Conservation (phyloP, 306 rosid species). For the Parietaria judaica region DNA sequence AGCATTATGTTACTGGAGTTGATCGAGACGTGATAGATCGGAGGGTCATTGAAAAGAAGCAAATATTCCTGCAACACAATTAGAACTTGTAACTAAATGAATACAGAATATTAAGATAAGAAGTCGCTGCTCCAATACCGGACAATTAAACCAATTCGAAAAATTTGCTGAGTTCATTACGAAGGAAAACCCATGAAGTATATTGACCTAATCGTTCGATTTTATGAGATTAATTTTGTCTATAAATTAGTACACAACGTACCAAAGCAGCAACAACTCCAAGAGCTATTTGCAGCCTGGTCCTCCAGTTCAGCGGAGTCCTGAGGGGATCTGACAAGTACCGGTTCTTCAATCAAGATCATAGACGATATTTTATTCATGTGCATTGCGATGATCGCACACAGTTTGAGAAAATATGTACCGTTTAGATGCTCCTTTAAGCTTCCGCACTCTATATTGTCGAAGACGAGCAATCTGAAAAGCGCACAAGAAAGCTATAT, state of each 20-base stretch:
- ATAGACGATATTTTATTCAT: not conserved
- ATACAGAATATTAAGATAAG: too few species aligned
- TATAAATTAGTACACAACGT: constrained; percentile 8
- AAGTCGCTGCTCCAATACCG: too few species aligned
- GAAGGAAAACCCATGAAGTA: too few species aligned
- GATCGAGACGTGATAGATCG: constrained; percentile 64
- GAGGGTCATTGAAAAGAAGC: constrained; percentile 76
- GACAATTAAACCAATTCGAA: too few species aligned
- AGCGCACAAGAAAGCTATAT: constrained; percentile 1
- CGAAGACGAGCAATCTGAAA: constrained; percentile 71
- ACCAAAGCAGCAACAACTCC: constrained; percentile 89
- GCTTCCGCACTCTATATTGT: constrained; percentile 76
- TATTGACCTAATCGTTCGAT: too few species aligned
- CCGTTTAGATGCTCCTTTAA: constrained; percentile 87
- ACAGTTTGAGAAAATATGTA: constrained; percentile 22
- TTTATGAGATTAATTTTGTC: not conserved
- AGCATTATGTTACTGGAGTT: constrained; percentile 74
- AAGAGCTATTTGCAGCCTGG: constrained; percentile 65
- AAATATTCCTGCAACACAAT: constrained; percentile 67
- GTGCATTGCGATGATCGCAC: constrained; percentile 6
- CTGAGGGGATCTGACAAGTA: constrained; percentile 67
- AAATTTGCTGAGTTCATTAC: too few species aligned
- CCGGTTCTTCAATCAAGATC: constrained; percentile 19
- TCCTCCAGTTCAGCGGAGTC: constrained; percentile 88
- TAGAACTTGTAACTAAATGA: not conserved